Evolutionary conservation across 2,329 filamentous ascomycete genomes (phyloP).

Genomic region (Fonsecaea pedrosoi): DNA sequence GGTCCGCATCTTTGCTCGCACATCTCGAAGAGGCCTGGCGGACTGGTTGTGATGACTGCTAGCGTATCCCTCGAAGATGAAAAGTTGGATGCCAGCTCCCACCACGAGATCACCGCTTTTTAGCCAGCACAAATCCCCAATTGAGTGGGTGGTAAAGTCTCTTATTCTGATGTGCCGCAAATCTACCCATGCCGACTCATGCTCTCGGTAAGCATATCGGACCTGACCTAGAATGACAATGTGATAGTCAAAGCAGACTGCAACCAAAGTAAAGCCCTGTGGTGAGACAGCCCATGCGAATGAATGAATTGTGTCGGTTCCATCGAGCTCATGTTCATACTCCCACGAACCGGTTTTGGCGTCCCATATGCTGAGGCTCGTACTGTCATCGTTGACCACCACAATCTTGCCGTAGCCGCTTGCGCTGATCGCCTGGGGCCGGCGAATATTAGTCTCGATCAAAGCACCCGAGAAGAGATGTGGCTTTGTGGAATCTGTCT

Average conservation of each 20-base stretch:
- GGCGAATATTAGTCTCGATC: constrained; percentile 28
- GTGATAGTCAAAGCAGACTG: constrained; percentile 88
- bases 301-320: constrained; percentile 78
- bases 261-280: constrained; percentile 84
- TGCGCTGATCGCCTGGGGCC: constrained; percentile 29
- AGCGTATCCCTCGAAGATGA: constrained; percentile 68
- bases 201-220: constrained; percentile 88
- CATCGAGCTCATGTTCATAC: constrained; percentile 75
- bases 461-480: constrained; percentile 25
- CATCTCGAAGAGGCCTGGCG: constrained; percentile 23
- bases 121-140: constrained; percentile 92
- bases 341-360: constrained; percentile 81
- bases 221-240: constrained; percentile 84
- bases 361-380: constrained; percentile 88
- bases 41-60: constrained; percentile 32
- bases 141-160: constrained; percentile 83
- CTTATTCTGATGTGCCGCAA: constrained; percentile 82
- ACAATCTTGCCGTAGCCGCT: constrained; percentile 72
- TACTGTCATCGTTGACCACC: constrained; percentile 75
- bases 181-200: constrained; percentile 85
- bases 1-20: constrained; percentile 15
- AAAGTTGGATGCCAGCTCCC: constrained; percentile 88
- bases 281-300: constrained; percentile 94
- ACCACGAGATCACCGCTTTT: constrained; percentile 83
- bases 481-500: constrained; percentile 33